A percentile compares a stretch with the other conserved stretches of the same genome.
Conservation (phyloP, 306 rosid species). For the Castanea mollissima region DNA sequence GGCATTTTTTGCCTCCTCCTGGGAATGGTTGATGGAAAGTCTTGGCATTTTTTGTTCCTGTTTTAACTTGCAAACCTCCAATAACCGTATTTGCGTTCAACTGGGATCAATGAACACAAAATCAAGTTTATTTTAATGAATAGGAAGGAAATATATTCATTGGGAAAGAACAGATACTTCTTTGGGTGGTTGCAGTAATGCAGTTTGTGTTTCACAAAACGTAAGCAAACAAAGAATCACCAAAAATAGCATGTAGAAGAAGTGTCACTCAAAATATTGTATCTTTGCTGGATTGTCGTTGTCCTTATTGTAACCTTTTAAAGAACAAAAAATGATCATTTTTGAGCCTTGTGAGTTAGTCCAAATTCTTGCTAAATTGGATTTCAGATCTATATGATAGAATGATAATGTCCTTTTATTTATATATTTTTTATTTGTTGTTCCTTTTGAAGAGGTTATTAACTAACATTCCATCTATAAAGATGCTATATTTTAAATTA, state of each 20-base stretch:
- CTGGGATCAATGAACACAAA: neutral
- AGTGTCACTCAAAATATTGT: neutral
- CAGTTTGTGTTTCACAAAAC: neutral
- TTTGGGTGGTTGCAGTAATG: neutral
- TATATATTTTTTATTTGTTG: slow-evolving; percentile 3
- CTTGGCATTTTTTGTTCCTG: neutral
- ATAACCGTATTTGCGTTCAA: neutral
- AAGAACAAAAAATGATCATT: neutral
- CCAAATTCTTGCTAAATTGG: neutral
- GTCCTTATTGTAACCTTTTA: neutral
- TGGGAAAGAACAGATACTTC: neutral
- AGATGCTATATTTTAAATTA: neutral
- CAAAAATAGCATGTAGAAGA: too few species aligned
- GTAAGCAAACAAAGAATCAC: neutral
- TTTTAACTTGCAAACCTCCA: neutral
- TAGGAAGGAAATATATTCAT: neutral
- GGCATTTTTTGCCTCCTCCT: neutral
- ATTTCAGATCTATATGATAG: neutral
- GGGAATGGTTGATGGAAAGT: neutral
- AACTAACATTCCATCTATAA: slow-evolving; percentile 10
- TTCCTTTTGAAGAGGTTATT: neutral
- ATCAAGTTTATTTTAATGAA: neutral
- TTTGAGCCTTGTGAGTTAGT: neutral
- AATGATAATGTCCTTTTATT: neutral
- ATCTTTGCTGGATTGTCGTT: neutral